Conservation (phyloP, 495 filamentous ascomycete species). For the Penicillium pulvis region DNA sequence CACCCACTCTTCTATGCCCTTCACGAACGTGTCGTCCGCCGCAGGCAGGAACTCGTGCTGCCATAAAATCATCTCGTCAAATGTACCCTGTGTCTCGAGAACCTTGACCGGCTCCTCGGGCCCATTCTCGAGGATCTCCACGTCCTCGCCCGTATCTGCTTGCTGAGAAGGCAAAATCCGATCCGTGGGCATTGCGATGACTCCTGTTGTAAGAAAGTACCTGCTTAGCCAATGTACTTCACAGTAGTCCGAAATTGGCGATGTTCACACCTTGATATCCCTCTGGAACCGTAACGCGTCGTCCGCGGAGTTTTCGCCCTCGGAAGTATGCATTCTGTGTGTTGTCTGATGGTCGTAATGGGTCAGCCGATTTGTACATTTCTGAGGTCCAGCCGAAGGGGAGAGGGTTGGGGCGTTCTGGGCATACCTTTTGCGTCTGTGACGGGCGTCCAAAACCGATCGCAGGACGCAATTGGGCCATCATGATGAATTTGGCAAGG, state of each 20-base stretch:
- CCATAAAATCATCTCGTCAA: constrained; percentile 82
- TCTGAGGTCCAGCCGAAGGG: background rate
- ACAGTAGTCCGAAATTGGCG: background rate
- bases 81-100: constrained; percentile 64
- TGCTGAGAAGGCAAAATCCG: constrained; percentile 20
- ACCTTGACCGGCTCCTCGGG: constrained; percentile 57
- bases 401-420: background rate
- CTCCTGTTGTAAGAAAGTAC: constrained; percentile 26
- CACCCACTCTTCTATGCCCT: constrained; percentile 82
- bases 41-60: constrained; percentile 73
- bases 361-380: background rate
- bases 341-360: constrained; percentile 32
- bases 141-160: constrained; percentile 42
- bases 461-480: constrained; percentile 64
- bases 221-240: background rate
- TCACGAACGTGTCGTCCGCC: constrained; percentile 69
- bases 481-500: constrained; percentile 83
- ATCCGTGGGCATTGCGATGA: constrained; percentile 45
- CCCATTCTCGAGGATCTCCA: constrained; percentile 35
- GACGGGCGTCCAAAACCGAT: constrained; percentile 72
- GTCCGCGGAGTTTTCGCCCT: constrained; percentile 77
- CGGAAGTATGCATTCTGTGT: constrained; percentile 72
- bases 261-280: constrained; percentile 66
- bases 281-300: constrained; percentile 64
- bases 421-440: constrained; percentile 44